phyloP scores from a whole-genome alignment of 768 basidiomycete species.

The Podaxis rugospora region DNA sequence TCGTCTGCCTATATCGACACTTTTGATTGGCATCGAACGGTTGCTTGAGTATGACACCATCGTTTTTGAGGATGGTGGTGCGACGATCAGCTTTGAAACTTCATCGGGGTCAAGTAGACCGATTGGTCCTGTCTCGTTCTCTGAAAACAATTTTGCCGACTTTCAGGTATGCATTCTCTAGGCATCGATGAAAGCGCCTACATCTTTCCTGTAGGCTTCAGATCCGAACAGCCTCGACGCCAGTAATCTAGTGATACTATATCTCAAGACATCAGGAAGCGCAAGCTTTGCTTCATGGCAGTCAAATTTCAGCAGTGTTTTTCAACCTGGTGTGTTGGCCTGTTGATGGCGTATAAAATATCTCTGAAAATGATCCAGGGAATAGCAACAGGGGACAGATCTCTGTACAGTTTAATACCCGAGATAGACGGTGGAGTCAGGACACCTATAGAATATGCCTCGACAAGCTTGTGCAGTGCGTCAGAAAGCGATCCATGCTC shows the following conservation, averaged over 20 bases:
- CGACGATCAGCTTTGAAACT: background rate
- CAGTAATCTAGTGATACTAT: background rate
- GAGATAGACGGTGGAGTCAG: background rate
- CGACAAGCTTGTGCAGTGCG: background rate
- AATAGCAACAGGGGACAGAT: background rate
- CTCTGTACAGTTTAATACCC: background rate
- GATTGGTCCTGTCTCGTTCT: background rate
- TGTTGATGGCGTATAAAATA: background rate
- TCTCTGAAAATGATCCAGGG: background rate
- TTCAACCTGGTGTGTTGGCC: background rate
- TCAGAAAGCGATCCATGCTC: background rate
- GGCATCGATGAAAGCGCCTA: too few species aligned
- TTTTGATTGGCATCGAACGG: background rate
- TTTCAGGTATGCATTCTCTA: background rate
- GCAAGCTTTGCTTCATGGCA: background rate
- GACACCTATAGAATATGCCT: background rate
- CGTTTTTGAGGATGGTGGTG: background rate
- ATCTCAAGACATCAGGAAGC: background rate
- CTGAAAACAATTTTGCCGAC: background rate
- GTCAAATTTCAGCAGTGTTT: background rate
- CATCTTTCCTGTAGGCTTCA: background rate
- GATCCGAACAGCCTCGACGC: background rate
- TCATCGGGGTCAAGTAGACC: background rate
- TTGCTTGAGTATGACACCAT: background rate
- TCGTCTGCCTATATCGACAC: conserved; percentile 2